Evolutionary conservation across 2,329 filamentous ascomycete species (phyloP).

Genomic region (Anthostomella pinea): DNA sequence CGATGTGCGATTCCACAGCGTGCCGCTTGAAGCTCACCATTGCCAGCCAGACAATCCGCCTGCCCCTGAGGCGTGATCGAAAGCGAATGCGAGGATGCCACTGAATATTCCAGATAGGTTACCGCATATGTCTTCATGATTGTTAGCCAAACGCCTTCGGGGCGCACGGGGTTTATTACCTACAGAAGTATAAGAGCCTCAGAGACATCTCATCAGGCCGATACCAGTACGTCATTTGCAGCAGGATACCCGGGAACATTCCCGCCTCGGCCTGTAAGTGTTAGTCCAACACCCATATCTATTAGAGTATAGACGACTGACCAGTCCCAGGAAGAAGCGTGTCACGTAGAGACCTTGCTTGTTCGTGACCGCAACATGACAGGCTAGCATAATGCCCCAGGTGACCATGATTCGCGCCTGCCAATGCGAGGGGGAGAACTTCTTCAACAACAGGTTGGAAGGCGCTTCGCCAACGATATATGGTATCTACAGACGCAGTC

Average conservation of each 20-base stretch:
- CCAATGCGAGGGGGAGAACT: conserved; percentile 38
- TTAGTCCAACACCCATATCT: no score
- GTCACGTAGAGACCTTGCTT: conserved; percentile 36
- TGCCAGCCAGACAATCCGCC: conserved; percentile 31
- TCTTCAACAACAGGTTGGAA: conserved; percentile 39
- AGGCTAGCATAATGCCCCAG: conserved; percentile 36
- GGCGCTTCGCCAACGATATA: conserved; percentile 40
- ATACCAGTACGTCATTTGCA: conserved; percentile 48
- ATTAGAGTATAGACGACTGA: no score
- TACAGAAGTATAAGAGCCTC: conserved; percentile 45
- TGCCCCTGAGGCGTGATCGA: conserved; percentile 25
- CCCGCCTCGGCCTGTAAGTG: conserved; percentile 37
- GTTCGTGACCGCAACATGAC: conserved; percentile 36
- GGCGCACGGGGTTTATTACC: conserved; percentile 13
- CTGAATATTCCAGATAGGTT: conserved; percentile 30
- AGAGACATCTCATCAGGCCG: conserved; percentile 45
- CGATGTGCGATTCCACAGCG: background rate
- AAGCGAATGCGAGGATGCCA: conserved; percentile 22
- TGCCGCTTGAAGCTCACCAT: conserved; percentile 18
- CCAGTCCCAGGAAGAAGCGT: conserved; percentile 37
- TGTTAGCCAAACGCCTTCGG: no score
- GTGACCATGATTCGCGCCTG: conserved; percentile 40
- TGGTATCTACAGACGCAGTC: conserved; percentile 28
- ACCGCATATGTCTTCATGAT: conserved; percentile 24
- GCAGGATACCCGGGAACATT: conserved; percentile 40